A percentile compares a stretch with the other conserved stretches of the same genome.
Conservation (phyloP, 2,329 filamentous ascomycete species). For the Aspergillus sp. region DNA sequence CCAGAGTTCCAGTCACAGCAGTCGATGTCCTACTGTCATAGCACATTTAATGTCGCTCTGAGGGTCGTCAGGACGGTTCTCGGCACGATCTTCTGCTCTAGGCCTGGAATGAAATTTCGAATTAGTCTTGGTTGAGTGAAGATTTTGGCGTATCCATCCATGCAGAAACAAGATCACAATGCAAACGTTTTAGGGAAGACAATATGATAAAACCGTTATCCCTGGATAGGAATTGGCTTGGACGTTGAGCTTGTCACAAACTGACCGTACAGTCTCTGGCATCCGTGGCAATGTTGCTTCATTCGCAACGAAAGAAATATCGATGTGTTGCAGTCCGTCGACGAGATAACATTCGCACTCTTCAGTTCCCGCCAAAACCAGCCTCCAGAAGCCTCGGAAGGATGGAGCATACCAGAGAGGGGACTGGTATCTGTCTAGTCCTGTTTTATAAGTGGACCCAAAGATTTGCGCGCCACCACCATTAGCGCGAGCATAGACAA, state of each 20-base stretch:
- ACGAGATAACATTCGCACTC: slow-evolving; percentile 1
- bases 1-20: too few relatives aligned
- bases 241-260: neutral
- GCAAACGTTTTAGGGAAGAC: neutral
- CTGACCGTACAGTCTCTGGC: neutral
- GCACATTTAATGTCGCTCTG: too few relatives aligned
- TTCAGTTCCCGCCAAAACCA: neutral
- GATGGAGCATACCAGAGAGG: neutral
- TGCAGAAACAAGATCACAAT: neutral
- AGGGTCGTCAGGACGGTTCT: too few relatives aligned
- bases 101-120: too few relatives aligned
- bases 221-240: too few relatives aligned
- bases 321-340: neutral
- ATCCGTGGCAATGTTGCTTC: neutral
- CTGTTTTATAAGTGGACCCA: neutral
- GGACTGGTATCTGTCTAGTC: neutral
- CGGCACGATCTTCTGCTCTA: too few relatives aligned
- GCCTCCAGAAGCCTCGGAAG: neutral
- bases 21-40: too few relatives aligned
- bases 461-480: neutral
- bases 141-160: neutral
- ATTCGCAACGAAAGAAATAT: neutral
- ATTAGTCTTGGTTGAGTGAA: too few relatives aligned
- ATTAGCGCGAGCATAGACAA: neutral
- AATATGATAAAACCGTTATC: too few relatives aligned